Conservation (phyloP, 495 filamentous ascomycete genomes). For the Amphirosellinia nigrospora region DNA sequence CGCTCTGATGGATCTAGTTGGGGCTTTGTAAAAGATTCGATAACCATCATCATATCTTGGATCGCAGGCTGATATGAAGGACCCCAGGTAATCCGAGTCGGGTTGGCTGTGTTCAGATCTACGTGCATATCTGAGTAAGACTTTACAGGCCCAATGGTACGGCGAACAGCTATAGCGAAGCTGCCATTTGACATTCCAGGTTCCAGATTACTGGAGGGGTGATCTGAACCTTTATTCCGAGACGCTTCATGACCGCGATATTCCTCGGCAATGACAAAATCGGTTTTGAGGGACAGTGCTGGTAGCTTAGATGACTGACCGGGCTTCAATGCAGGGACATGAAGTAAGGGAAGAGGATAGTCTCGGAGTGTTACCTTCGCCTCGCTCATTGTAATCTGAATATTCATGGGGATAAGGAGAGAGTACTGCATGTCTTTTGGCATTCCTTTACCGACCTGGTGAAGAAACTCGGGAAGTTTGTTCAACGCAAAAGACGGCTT, state of each 20-base stretch:
- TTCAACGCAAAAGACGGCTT: slow-evolving; percentile 88
- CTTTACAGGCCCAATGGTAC: slow-evolving; percentile 94
- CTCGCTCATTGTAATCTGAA: slow-evolving; percentile 92
- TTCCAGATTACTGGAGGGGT: slow-evolving; percentile 64
- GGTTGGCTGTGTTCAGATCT: slow-evolving; percentile 88
- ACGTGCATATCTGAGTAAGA: slow-evolving; percentile 91
- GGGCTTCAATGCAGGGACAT: slow-evolving; percentile 81
- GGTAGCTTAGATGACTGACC: slow-evolving; percentile 81
- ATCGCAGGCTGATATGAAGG: slow-evolving; percentile 97
- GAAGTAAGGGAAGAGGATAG: slow-evolving; percentile 90
- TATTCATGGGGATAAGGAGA: slow-evolving; percentile 85
- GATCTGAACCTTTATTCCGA: slow-evolving; percentile 80
- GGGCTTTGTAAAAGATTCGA: slow-evolving; percentile 95
- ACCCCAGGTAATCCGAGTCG: slow-evolving; percentile 95
- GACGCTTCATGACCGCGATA: slow-evolving; percentile 78
- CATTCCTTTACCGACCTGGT: slow-evolving; percentile 94
- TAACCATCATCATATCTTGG: slow-evolving; percentile 99
- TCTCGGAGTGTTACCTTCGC: slow-evolving; percentile 83
- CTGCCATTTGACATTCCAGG: slow-evolving; percentile 57
- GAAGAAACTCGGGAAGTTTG: slow-evolving; percentile 80
- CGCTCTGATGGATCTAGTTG: slow-evolving; percentile 92
- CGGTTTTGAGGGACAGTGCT: slow-evolving; percentile 81
- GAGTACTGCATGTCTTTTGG: slow-evolving; percentile 88
- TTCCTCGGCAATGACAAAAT: slow-evolving; percentile 98
- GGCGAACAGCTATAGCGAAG: slow-evolving; percentile 83